Conservation (phyloP, 495 filamentous ascomycete genomes). For the Cudoniella acicularis region DNA sequence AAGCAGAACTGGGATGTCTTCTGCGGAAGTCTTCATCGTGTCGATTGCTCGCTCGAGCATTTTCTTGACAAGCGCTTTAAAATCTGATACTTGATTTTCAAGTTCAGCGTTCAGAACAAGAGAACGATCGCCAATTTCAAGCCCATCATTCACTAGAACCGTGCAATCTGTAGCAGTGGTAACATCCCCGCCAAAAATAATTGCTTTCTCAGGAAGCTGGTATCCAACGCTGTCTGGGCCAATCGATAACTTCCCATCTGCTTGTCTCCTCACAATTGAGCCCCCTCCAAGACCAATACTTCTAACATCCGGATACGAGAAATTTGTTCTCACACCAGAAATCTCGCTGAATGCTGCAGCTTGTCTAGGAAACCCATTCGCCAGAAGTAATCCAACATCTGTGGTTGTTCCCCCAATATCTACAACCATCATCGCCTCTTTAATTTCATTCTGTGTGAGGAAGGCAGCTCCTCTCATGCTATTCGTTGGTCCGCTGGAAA, state of each 20-base stretch:
- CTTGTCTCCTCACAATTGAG: constrained; percentile 34
- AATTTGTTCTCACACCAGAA: constrained; percentile 48
- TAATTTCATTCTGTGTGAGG: constrained; percentile 26
- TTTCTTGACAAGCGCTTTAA: constrained; percentile 30
- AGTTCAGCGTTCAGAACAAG: constrained; percentile 23
- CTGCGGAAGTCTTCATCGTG: constrained; percentile 45
- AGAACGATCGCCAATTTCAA: constrained; percentile 35
- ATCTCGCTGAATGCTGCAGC: constrained; percentile 46
- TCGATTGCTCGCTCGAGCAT: constrained; percentile 47
- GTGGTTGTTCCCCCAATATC: constrained; percentile 54
- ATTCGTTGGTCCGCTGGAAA: constrained; percentile 48
- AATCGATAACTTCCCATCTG: constrained; percentile 30
- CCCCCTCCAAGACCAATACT: constrained; percentile 53
- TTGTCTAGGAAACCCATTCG: constrained; percentile 50
- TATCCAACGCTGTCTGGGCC: constrained; percentile 46
- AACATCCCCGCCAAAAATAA: constrained; percentile 48
- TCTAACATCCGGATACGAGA: constrained; percentile 47
- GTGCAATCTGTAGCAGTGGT: constrained; percentile 49
- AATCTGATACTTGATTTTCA: constrained; percentile 29
- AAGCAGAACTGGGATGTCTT: constrained; percentile 42
- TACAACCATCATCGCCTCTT: constrained; percentile 36
- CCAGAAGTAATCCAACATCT: constrained; percentile 48
- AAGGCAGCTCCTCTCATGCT: constrained; percentile 49
- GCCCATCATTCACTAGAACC: constrained; percentile 34
- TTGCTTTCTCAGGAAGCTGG: constrained; percentile 31